Conservation (phyloP, 2,329 filamentous ascomycete species). For the Hypoxylon sp. region DNA sequence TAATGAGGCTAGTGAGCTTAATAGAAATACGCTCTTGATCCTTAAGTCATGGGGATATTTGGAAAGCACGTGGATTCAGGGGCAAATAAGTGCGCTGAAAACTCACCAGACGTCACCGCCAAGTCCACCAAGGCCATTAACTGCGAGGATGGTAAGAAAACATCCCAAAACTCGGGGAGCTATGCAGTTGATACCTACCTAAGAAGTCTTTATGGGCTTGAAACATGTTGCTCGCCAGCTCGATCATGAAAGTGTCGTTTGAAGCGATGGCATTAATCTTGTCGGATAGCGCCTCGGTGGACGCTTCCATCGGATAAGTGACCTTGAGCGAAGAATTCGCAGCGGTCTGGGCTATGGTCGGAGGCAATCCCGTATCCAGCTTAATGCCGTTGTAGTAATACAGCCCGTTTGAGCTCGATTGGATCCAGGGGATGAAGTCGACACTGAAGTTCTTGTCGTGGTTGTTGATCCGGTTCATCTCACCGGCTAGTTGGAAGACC, state of each 20-base stretch:
- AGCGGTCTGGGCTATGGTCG: conserved; percentile 62
- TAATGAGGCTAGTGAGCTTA: neutral
- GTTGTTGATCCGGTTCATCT: conserved; percentile 71
- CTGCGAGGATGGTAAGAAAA: conserved; percentile 27
- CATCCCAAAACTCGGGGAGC: neutral
- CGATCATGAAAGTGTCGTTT: conserved; percentile 53
- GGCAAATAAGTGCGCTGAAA: neutral
- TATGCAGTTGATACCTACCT: conserved; percentile 29
- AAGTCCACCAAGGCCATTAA: conserved; percentile 54
- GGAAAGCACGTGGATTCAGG: neutral
- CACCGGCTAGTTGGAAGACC: conserved; percentile 71
- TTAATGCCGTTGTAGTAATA: conserved; percentile 61
- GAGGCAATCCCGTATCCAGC: conserved; percentile 64
- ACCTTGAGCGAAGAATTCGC: conserved; percentile 58
- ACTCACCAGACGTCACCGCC: conserved; percentile 69
- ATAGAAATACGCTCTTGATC: neutral
- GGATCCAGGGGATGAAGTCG: conserved; percentile 73
- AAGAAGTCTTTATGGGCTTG: conserved; percentile 58
- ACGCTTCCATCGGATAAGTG: conserved; percentile 51
- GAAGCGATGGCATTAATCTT: conserved; percentile 55
- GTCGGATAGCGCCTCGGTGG: conserved; percentile 53
- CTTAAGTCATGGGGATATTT: neutral
- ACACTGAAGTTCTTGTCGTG: conserved; percentile 62
- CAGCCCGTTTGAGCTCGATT: conserved; percentile 67
- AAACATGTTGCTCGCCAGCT: conserved; percentile 59